These are phyloP conservation scores for Effrenium voratum DNA, from an alignment of 73 alveolate genomes.

Conservation along the genomic window DNA sequence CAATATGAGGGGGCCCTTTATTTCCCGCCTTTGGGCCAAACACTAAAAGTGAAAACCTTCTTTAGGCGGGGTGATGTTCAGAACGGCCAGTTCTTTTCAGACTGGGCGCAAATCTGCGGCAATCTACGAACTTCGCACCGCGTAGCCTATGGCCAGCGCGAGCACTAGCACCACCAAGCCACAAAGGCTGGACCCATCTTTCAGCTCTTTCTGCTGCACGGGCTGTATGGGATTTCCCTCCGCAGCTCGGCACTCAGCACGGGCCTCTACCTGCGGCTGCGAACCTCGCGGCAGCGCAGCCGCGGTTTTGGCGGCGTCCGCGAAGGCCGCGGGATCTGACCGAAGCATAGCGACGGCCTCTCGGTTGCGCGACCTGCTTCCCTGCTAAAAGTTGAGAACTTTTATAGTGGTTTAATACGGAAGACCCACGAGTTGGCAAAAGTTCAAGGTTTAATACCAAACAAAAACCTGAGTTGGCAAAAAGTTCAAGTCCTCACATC, in stretches of 20 bases:
- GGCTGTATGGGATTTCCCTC: too few species aligned
- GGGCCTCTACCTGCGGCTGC: background rate
- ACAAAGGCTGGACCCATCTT: background rate
- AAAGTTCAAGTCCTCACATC: background rate
- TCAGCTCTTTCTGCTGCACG: background rate
- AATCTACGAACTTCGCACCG: too few species aligned
- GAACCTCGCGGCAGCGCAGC: background rate
- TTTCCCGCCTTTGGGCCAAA: too few species aligned
- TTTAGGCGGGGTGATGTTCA: too few species aligned
- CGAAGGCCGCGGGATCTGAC: background rate
- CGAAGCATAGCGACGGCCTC: background rate
- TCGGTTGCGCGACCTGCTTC: background rate
- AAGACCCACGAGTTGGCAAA: background rate
- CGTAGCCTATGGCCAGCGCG: background rate
- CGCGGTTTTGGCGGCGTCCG: background rate
- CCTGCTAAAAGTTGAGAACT: background rate
- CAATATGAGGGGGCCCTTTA: too few species aligned
- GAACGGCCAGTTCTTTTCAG: too few species aligned
- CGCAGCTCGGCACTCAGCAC: background rate
- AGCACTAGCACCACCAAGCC: background rate
- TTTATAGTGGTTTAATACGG: background rate
- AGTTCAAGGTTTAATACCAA: background rate
- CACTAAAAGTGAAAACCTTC: too few species aligned
- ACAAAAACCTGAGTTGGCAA: background rate
- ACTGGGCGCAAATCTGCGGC: too few species aligned